phyloP scores from a whole-genome alignment of 768 basidiomycete genomes.

The Hygrophoropsis aurantiaca region DNA sequence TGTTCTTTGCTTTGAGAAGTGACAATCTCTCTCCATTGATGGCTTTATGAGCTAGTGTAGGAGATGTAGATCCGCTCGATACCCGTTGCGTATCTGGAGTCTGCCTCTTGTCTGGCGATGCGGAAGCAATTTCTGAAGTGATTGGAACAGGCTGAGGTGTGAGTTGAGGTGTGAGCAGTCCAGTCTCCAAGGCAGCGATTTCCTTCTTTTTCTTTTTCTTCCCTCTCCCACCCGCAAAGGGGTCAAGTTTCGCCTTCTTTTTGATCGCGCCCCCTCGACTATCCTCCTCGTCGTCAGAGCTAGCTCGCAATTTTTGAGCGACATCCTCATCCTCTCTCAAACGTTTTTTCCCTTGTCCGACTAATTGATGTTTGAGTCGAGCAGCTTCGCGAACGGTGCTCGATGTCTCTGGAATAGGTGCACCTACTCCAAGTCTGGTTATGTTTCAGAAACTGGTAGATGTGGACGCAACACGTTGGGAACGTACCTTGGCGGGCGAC shows the following conservation, averaged over 20 bases:
- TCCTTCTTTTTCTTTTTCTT: constrained; percentile 45
- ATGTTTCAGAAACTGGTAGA: neutral
- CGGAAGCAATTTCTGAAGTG: no score
- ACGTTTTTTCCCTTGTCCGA: constrained; percentile 50
- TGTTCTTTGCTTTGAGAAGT: no score
- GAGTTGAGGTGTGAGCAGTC: neutral
- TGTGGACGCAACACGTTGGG: neutral
- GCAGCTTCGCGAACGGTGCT: constrained; percentile 52
- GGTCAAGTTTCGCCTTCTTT: constrained; percentile 61
- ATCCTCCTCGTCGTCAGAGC: constrained; percentile 53
- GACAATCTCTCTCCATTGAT: no score
- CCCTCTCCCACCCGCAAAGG: constrained; percentile 42
- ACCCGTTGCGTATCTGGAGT: no score
- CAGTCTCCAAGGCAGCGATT: neutral
- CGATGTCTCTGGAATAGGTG: constrained; percentile 51
- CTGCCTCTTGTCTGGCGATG: no score
- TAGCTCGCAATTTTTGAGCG: constrained; percentile 19
- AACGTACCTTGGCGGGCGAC: constrained; percentile 67
- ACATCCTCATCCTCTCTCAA: constrained; percentile 40
- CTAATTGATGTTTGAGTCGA: constrained; percentile 60
- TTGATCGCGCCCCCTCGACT: constrained; percentile 56
- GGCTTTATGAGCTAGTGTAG: no score
- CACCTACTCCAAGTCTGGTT: constrained; percentile 73
- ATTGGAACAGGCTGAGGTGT: neutral
- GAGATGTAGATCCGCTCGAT: no score